Evolutionary conservation across 176 grass and related monocot species (phyloP).

Genomic region (Luzula sylvatica): DNA sequence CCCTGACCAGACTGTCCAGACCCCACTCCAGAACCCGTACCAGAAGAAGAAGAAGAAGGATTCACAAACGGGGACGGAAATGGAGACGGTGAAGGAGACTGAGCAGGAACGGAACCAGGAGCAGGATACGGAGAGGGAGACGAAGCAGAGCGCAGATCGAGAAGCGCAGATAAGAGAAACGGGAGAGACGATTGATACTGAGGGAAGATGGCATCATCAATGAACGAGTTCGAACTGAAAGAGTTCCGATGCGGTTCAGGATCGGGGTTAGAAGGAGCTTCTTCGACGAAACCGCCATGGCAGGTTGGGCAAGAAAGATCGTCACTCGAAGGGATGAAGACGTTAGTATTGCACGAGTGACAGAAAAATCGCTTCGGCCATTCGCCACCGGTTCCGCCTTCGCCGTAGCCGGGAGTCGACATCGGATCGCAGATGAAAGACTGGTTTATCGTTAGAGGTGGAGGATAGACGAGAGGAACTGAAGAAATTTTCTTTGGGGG

Average conservation of each 20-base stretch:
- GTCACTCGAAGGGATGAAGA: conserved; percentile 39
- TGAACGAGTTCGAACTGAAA: conserved; percentile 16
- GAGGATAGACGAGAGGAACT: no score
- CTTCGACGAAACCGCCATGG: conserved; percentile 81
- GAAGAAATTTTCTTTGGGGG: not conserved
- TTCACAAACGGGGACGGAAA: conserved; percentile 31
- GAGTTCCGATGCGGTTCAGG: conserved; percentile 1
- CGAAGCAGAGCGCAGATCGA: conserved; percentile 23
- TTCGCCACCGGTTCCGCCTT: conserved; percentile 14
- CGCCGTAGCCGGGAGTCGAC: conserved; percentile 42
- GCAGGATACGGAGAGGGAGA: conserved; percentile 11
- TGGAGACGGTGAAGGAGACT: conserved; percentile 31
- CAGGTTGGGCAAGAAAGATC: conserved; percentile 74
- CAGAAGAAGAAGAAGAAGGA: not conserved
- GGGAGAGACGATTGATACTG: conserved; percentile 11
- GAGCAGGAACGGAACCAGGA: conserved; percentile 8
- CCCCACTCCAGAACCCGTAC: conserved; percentile 15
- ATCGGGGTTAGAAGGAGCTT: conserved; percentile 59
- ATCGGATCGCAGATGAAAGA: conserved; percentile 15
- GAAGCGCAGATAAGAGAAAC: conserved; percentile 27
- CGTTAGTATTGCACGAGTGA: conserved; percentile 80
- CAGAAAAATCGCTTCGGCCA: conserved; percentile 76
- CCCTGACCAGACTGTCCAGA: conserved; percentile 33
- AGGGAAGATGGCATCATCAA: conserved; percentile 22
- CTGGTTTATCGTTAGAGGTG: no score